phyloP scores from a whole-genome alignment of 176 grass and related monocot genomes.

The Miscanthus lutarioriparius region DNA sequence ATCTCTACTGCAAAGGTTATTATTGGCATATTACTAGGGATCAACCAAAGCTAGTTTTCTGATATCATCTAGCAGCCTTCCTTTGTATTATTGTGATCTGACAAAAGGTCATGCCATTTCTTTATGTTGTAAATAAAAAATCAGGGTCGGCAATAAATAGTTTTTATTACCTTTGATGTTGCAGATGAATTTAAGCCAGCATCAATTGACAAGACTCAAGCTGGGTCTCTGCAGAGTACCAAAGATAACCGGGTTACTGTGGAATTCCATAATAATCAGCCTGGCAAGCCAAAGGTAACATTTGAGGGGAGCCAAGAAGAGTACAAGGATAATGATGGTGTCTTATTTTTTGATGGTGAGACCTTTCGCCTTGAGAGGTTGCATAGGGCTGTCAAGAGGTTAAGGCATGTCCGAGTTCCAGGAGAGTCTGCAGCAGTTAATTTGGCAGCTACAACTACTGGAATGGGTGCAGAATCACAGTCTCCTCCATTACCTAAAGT shows the following conservation, averaged over 20 bases:
- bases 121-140: constrained; percentile 20
- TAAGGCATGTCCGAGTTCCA: constrained; percentile 81
- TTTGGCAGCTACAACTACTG: constrained; percentile 45
- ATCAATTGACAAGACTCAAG: constrained; percentile 96
- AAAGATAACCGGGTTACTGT: constrained; percentile 96
- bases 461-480: constrained; percentile 53
- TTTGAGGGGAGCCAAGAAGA: constrained; percentile 97
- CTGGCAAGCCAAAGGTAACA: constrained; percentile 79
- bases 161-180: constrained; percentile 34
- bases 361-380: constrained; percentile 83
- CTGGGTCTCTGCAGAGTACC: constrained; percentile 77
- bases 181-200: constrained; percentile 99
- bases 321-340: constrained; percentile 89
- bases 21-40: constrained; percentile 4
- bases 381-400: constrained; percentile 83
- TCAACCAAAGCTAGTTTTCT: constrained; percentile 19
- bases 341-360: constrained; percentile 91
- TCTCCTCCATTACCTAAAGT: constrained; percentile 77
- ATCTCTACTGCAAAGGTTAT: background rate
- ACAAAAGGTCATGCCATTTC: background rate
- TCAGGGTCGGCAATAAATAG: background rate
- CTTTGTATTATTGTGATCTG: constrained; percentile 20
- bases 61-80: background rate
- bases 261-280: constrained; percentile 96
- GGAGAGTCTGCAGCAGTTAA: constrained; percentile 68